phyloP scores from a whole-genome alignment of 345 rosid genomes.

The Heritiera fomes region DNA sequence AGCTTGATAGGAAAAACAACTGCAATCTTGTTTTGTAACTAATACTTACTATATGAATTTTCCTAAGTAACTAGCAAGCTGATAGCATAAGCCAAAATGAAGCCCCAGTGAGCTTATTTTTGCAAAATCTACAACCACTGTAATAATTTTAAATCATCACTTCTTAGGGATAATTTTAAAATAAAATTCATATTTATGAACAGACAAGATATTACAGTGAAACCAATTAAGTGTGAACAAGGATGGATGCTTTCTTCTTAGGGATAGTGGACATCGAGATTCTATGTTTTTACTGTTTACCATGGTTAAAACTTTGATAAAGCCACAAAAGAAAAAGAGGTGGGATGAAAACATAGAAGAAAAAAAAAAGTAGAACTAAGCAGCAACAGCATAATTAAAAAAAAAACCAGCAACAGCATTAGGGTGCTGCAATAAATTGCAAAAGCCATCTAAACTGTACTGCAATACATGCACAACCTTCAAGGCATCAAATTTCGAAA shows the following conservation, averaged over 20 bases:
- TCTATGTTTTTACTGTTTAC: not conserved
- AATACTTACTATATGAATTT: too few relatives aligned
- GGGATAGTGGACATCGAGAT: not conserved
- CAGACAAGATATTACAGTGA: not conserved
- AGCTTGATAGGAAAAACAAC: too few relatives aligned
- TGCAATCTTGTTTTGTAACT: too few relatives aligned
- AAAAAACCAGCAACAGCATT: too few relatives aligned
- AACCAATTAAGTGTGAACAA: not conserved
- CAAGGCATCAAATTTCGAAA: conserved; percentile 1
- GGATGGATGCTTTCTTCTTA: not conserved
- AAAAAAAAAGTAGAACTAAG: not conserved
- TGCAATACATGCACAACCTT: not conserved
- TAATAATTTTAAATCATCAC: too few relatives aligned
- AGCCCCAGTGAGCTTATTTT: not conserved
- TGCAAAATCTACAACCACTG: too few relatives aligned
- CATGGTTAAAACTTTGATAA: not conserved
- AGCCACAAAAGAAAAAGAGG: not conserved
- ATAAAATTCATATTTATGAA: not conserved
- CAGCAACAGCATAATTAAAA: too few relatives aligned
- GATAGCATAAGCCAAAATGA: not conserved
- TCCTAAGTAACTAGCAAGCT: too few relatives aligned
- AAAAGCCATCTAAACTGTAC: too few relatives aligned
- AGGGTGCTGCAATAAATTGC: too few relatives aligned
- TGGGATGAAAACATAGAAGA: too few relatives aligned
- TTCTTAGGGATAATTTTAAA: too few relatives aligned